Conservation (phyloP, 257 asterid genomes). For the Nicotiana knightiana region DNA sequence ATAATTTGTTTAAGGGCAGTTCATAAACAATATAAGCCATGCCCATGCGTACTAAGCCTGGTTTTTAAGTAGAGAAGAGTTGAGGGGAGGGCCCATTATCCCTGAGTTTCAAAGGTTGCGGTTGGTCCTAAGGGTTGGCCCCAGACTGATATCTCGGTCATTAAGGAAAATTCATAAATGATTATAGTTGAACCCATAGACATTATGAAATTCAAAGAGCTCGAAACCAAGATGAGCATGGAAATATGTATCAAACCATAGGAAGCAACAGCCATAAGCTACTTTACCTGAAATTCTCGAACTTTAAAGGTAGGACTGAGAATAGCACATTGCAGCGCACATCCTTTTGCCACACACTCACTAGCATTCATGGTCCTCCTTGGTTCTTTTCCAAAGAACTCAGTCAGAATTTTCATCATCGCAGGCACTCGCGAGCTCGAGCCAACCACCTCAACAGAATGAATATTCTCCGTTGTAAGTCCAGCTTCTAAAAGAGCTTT, state of each 20-base stretch:
- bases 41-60: too few relatives aligned
- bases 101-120: too few relatives aligned
- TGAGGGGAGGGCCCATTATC: too few relatives aligned
- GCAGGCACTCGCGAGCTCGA: slow-evolving; percentile 97
- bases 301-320: slow-evolving; percentile 94
- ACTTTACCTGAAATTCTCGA: slow-evolving; percentile 74
- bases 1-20: too few relatives aligned
- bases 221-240: neutral
- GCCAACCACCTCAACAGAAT: slow-evolving; percentile 87
- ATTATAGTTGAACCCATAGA: neutral
- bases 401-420: slow-evolving; percentile 63
- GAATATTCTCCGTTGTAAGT: slow-evolving; percentile 48
- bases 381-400: slow-evolving; percentile 87
- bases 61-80: too few relatives aligned
- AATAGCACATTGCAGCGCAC: slow-evolving; percentile 85
- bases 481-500: slow-evolving; percentile 85
- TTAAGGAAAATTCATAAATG: too few relatives aligned
- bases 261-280: neutral
- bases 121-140: too few relatives aligned
- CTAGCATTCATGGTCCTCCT: slow-evolving; percentile 99
- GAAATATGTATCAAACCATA: neutral
- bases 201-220: neutral
- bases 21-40: too few relatives aligned
- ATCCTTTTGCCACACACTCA: slow-evolving; percentile 93
- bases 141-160: too few relatives aligned